Conservation (phyloP, 2,329 filamentous ascomycete genomes). For the Chalaropsis thielavioides region DNA sequence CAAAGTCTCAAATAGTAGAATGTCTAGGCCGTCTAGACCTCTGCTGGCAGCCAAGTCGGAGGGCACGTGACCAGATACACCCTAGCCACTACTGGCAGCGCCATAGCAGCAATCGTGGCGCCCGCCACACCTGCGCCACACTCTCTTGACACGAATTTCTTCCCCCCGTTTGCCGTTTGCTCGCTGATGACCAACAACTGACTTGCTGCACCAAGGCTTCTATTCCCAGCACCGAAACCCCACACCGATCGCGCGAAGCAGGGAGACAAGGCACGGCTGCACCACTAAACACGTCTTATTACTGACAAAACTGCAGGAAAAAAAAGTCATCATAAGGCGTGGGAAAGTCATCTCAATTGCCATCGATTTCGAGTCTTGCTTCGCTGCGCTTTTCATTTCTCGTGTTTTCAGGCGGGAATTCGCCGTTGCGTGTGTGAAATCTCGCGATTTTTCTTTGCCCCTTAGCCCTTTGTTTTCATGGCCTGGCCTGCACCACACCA, state of each 20-base stretch:
- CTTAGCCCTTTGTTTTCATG: neutral
- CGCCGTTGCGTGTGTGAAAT: neutral
- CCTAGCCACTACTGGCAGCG: neutral
- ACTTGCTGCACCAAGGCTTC: neutral
- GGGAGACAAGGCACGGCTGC: slow-evolving; percentile 3
- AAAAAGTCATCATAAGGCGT: neutral
- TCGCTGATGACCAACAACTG: neutral
- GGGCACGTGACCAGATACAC: neutral
- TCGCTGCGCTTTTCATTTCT: neutral
- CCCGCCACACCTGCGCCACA: neutral
- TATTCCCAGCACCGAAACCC: slow-evolving; percentile 5
- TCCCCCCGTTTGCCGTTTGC: neutral
- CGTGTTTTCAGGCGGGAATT: neutral
- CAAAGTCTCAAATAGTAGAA: too few species aligned
- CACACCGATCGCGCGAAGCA: slow-evolving; percentile 10
- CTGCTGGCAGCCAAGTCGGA: too few species aligned
- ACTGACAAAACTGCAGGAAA: neutral
- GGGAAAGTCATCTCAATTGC: neutral
- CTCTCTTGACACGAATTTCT: neutral
- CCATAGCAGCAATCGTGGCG: neutral
- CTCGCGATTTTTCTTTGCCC: neutral
- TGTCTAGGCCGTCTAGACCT: too few species aligned
- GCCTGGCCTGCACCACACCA: slow-evolving; percentile 2
- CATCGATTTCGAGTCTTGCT: neutral
- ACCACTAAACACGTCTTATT: slow-evolving; percentile 8